These are phyloP conservation scores for Elaeis oleifera DNA, from an alignment of 202 grass and related monocot genomes.

Conservation along the genomic window DNA sequence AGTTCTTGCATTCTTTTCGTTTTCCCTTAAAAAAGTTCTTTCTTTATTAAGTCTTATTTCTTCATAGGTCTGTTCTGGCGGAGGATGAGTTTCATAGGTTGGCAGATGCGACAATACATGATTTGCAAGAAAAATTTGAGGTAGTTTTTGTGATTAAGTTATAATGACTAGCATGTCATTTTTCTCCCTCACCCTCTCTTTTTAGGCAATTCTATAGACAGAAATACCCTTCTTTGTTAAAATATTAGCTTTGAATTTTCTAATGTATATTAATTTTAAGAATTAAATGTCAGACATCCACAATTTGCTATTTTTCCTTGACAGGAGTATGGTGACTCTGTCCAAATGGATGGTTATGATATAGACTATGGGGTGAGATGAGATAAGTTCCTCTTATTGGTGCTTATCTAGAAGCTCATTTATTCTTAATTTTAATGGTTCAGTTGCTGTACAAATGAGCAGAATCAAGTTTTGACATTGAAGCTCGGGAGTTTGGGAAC, in stretches of 20 bases:
- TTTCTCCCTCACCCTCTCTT: too few species aligned
- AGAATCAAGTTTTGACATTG: constrained; percentile 89
- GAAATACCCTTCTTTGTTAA: too few species aligned
- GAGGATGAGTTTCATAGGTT: constrained; percentile 74
- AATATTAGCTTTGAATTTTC: too few species aligned
- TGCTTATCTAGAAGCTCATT: background rate
- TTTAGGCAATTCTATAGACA: too few species aligned
- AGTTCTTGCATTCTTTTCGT: too few species aligned
- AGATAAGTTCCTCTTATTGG: background rate
- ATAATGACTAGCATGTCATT: constrained; percentile 1
- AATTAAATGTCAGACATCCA: too few species aligned
- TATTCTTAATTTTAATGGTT: constrained; percentile 20
- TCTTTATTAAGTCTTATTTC: background rate
- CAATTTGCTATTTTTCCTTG: background rate
- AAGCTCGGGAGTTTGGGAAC: constrained; percentile 64
- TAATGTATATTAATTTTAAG: too few species aligned
- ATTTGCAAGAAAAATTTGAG: constrained; percentile 72
- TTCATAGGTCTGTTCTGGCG: constrained; percentile 43
- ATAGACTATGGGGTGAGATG: constrained; percentile 84
- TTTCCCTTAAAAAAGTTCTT: too few species aligned
- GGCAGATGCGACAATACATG: constrained; percentile 69
- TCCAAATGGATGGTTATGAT: constrained; percentile 73
- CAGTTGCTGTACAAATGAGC: constrained; percentile 16
- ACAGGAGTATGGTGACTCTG: constrained; percentile 78
- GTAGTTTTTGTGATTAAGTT: constrained; percentile 19